phyloP scores from a whole-genome alignment of 495 filamentous ascomycete species.

The Trichoderma gamsii region DNA sequence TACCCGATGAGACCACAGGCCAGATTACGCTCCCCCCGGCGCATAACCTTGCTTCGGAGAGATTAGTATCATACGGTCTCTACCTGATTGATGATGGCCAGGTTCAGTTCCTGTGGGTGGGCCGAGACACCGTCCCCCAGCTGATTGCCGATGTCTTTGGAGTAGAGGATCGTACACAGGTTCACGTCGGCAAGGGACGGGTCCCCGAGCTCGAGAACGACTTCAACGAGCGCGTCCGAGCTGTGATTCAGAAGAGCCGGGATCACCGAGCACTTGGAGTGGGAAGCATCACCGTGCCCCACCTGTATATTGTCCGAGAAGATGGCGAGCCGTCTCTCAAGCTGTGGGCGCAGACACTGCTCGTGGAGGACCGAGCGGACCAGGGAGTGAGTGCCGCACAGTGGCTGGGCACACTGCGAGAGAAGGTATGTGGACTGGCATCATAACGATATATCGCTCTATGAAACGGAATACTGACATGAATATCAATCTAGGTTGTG shows the following conservation, averaged over 20 bases:
- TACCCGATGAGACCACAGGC: conserved; percentile 76
- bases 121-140: conserved; percentile 85
- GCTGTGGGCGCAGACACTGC: conserved; percentile 91
- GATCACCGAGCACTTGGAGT: conserved; percentile 79
- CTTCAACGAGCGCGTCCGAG: conserved; percentile 89
- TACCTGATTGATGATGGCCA: conserved; percentile 97
- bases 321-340: conserved; percentile 94
- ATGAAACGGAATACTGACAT: background rate
- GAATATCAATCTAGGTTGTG: background rate
- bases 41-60: conserved; percentile 79
- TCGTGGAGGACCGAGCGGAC: conserved; percentile 93
- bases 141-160: conserved; percentile 88
- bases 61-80: conserved; percentile 85
- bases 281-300: conserved; percentile 84
- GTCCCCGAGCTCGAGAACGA: conserved; percentile 87
- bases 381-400: conserved; percentile 86
- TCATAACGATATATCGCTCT: background rate
- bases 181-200: conserved; percentile 85
- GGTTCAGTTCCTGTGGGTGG: conserved; percentile 96
- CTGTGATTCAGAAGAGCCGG: conserved; percentile 83
- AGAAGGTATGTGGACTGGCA: conserved; percentile 71
- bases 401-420: conserved; percentile 86
- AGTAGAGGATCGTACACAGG: conserved; percentile 64
- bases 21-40: conserved; percentile 82
- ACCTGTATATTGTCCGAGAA: conserved; percentile 88